Evolutionary conservation across 2,329 filamentous ascomycete species (phyloP).

Genomic region (Colletotrichum filicis): DNA sequence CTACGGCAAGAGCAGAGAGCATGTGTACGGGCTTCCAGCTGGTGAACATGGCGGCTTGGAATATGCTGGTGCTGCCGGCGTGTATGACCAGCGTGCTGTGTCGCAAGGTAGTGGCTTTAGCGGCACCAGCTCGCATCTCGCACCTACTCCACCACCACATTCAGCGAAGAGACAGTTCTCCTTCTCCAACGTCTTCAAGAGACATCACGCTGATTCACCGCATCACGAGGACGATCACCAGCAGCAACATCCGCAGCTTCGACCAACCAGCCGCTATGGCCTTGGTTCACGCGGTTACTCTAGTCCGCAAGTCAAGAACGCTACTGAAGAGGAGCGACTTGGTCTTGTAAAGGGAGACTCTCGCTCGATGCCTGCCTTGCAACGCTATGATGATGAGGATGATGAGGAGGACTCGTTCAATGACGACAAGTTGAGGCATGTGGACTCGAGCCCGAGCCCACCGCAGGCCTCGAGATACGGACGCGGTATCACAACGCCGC

Average conservation of each 20-base stretch:
- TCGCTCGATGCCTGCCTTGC: slow-evolving; percentile 46
- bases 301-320: slow-evolving; percentile 57
- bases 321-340: slow-evolving; percentile 84
- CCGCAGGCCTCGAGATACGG: slow-evolving; percentile 49
- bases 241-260: slow-evolving; percentile 36
- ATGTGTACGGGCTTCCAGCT: slow-evolving; percentile 56
- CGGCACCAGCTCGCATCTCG: slow-evolving; percentile 52
- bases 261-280: slow-evolving; percentile 36
- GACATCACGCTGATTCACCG: slow-evolving; percentile 50
- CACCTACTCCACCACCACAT: slow-evolving; percentile 72
- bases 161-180: slow-evolving; percentile 84
- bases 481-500: slow-evolving; percentile 54
- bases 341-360: slow-evolving; percentile 84
- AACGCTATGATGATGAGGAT: slow-evolving; percentile 48
- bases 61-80: slow-evolving; percentile 59
- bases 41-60: slow-evolving; percentile 57
- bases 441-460: slow-evolving; percentile 27
- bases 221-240: slow-evolving; percentile 40
- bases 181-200: slow-evolving; percentile 86
- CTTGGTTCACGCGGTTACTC: slow-evolving; percentile 51
- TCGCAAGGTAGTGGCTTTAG: slow-evolving; percentile 54
- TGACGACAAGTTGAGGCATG: slow-evolving; percentile 38
- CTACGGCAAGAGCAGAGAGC: slow-evolving; percentile 51
- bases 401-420: slow-evolving; percentile 45
- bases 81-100: slow-evolving; percentile 44